Evolutionary conservation across 2,329 filamentous ascomycete species (phyloP).

Genomic region (Tolypocladium paradoxum): DNA sequence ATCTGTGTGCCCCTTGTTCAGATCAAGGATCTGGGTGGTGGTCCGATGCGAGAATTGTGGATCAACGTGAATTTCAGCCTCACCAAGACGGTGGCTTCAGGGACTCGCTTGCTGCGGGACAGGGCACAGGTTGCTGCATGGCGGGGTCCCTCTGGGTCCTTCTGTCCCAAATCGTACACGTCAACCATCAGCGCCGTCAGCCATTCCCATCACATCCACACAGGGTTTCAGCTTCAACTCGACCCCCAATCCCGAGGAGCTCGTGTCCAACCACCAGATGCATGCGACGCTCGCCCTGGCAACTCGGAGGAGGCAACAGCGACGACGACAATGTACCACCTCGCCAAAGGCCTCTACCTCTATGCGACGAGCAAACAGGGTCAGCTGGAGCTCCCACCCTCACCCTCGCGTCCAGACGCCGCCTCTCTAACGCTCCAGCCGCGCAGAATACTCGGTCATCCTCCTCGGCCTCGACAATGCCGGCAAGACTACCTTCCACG

Average conservation of each 20-base stretch:
- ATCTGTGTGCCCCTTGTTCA: too few species aligned
- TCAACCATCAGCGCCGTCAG: too few species aligned
- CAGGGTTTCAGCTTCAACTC: too few species aligned
- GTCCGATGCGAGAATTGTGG: too few species aligned
- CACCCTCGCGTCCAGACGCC: not conserved
- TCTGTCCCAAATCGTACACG: too few species aligned
- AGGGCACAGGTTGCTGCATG: too few species aligned
- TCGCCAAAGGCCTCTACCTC: slow-evolving; percentile 87
- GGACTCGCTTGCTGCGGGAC: too few species aligned
- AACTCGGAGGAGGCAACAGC: not conserved
- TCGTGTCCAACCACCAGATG: not conserved
- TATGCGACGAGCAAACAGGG: slow-evolving; percentile 97
- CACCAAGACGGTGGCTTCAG: too few species aligned
- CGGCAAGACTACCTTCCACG: slow-evolving; percentile 95
- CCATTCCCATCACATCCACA: too few species aligned
- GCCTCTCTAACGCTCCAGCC: not conserved
- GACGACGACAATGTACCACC: slow-evolving; percentile 67
- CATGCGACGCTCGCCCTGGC: not conserved
- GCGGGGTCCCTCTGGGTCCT: too few species aligned
- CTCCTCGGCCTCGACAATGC: slow-evolving; percentile 96
- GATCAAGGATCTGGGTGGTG: too few species aligned
- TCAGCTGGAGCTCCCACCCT: slow-evolving; percentile 27
- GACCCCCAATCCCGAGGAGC: not conserved
- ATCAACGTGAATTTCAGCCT: too few species aligned
- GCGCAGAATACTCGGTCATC: slow-evolving; percentile 85